These are phyloP conservation scores for Aphanomyces stellatus DNA, from an alignment of 352 stramenopile genomes.

Conservation along the genomic window DNA sequence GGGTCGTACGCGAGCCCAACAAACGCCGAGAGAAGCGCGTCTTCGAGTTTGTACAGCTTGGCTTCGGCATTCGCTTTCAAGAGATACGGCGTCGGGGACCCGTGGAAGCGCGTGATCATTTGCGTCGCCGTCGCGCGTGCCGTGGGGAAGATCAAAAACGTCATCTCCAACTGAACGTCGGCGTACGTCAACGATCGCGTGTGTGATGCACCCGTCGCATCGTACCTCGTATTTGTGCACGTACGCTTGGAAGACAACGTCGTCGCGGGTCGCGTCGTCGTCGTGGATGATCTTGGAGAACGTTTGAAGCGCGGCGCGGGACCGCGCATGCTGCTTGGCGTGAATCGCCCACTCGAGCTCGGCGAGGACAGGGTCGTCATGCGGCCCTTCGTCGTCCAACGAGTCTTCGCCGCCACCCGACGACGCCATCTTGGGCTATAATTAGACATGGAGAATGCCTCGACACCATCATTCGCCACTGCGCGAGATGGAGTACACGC, in stretches of 20 bases:
- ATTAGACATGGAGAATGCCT: neutral
- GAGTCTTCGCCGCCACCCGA: neutral
- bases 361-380: neutral
- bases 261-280: constrained; percentile 14
- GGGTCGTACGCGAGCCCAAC: constrained; percentile 7
- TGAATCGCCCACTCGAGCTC: constrained; percentile 6
- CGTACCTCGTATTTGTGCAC: constrained; percentile 17
- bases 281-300: constrained; percentile 14
- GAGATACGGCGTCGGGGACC: constrained; percentile 2
- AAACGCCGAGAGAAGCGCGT: neutral
- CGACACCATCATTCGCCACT: neutral
- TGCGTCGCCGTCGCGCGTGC: constrained; percentile 4
- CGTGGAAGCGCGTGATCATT: constrained; percentile 10
- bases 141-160: constrained; percentile 1
- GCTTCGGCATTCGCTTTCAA: constrained; percentile 5
- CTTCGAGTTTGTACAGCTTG: constrained; percentile 16
- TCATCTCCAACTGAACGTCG: neutral
- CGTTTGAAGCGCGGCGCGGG: neutral
- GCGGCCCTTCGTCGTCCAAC: neutral
- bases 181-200: neutral
- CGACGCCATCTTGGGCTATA: constrained; percentile 3
- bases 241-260: constrained; percentile 19
- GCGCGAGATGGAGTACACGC: constrained; percentile 17
- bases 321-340: constrained; percentile 3
- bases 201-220: neutral